Percentiles rank a stretch among this genome's conserved stretches.
Conservation (phyloP, 441 rosid species). For the Erodium chrysanthum region DNA sequence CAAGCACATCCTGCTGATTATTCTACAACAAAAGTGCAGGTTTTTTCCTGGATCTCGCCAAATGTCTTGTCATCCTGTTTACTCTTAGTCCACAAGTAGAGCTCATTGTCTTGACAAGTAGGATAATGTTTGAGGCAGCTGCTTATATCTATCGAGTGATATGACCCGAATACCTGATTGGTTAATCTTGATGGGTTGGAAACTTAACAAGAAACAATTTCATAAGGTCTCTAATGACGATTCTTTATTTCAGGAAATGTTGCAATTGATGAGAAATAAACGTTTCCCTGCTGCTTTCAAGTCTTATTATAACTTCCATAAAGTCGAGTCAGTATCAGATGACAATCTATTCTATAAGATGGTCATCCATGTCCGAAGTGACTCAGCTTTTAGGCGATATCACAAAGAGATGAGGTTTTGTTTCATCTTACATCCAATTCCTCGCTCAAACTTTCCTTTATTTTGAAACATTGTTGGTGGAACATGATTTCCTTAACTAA, state of each 20-base stretch:
- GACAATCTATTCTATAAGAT: conserved; percentile 74
- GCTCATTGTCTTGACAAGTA: not conserved
- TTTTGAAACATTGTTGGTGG: conserved; percentile 6
- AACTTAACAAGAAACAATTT: not conserved
- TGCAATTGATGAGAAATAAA: conserved; percentile 68
- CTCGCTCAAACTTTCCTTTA: conserved; percentile 1
- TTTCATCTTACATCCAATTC: conserved; percentile 16
- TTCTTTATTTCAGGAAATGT: conserved; percentile 60
- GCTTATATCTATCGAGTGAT: not conserved
- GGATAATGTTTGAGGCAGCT: conserved; percentile 5
- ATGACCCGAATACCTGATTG: not conserved
- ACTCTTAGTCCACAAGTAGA: not conserved
- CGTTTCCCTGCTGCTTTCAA: conserved; percentile 75
- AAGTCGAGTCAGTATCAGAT: conserved; percentile 44
- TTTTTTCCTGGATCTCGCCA: not conserved
- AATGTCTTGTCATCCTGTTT: not conserved
- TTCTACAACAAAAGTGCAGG: conserved; percentile 50
- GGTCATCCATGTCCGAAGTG: conserved; percentile 88
- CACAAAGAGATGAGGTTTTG: conserved; percentile 90
- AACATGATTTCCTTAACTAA: conserved; percentile 17
- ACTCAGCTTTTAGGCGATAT: conserved; percentile 76
- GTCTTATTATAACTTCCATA: conserved; percentile 80
- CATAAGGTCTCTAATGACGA: conserved; percentile 13
- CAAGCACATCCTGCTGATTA: conserved; percentile 79
- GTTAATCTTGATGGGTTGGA: not conserved